Base-by-base conservation (phyloP, 1,284 basidiomycete genomes). In the Leccinum subspadiceum region DNA sequence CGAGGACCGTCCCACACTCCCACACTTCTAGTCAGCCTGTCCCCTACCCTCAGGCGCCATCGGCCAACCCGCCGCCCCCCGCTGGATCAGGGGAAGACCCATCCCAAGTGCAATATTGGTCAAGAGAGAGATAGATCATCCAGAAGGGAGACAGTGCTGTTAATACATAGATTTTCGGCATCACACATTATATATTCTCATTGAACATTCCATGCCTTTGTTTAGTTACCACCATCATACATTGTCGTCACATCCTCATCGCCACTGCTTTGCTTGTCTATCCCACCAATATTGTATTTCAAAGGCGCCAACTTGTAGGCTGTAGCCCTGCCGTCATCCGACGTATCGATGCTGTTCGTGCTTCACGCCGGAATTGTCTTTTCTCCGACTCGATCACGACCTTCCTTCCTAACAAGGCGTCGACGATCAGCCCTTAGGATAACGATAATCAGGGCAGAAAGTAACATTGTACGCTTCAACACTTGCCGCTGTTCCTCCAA, bases 31-130 rank as follows among this genome's bases (percentile, higher is more conserved):
- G 59, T 17, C 71, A 65, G 48, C 31, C 70, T 10, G 39, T 44
- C 48, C 60, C 59, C 49, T 74, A 72, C 57, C 50, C 73, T 39
- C 68, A 66, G 4, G 53, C 62, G 13, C 66, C 64, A 15, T 44
- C 73, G 3, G 31, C 63, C 13, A 60, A 31, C 39, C 52, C 65
- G 29, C 50, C 70, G 22, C 62, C 73, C 56, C 57, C 72, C 52
- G 57, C 73, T 62, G 71, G 68, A 54, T 60, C 71, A 56, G 71
- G 60, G 59, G 64, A 56, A 60, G 68, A 70, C 50, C 33, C 66
- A 56, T 66, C 73, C 20, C 75, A 75, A 24, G 31, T 62, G 57
- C 62, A 64, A 1, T 76, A 73, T 60, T 75, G 74, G 73, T 4
- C 66, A 31, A 63, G 66, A 52, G 72, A 73, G 37, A 66, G 63